These are phyloP conservation scores for Pyrus bretschneideri DNA, from an alignment of 306 rosid species.

Conservation along the genomic window DNA sequence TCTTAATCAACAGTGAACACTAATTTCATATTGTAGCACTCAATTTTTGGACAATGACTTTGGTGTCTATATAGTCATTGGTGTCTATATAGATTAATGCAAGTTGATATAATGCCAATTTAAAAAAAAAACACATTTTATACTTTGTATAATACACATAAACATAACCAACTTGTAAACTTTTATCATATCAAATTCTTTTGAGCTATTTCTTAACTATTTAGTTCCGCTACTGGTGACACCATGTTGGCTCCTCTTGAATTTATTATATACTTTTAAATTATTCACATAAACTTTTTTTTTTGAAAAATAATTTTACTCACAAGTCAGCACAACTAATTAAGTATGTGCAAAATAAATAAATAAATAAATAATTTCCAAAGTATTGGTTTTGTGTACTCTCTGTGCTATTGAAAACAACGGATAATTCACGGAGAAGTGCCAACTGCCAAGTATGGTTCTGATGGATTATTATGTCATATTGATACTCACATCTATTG, in stretches of 20 bases:
- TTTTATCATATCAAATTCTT: too few relatives aligned
- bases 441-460: not conserved
- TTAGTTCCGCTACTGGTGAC: too few relatives aligned
- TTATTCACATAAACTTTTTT: too few relatives aligned
- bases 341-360: too few relatives aligned
- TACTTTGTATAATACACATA: too few relatives aligned
- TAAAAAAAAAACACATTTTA: too few relatives aligned
- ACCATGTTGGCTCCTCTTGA: too few relatives aligned
- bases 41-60: constrained; percentile 10
- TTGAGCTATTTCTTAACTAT: too few relatives aligned
- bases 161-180: too few relatives aligned
- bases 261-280: too few relatives aligned
- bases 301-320: too few relatives aligned
- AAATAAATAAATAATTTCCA: not conserved
- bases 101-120: not conserved
- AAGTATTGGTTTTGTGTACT: not conserved
- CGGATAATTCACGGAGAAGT: not conserved
- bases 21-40: not conserved
- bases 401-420: not conserved
- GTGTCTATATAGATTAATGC: not conserved
- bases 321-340: too few relatives aligned
- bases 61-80: not conserved
- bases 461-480: not conserved
- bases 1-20: constrained; percentile 1
- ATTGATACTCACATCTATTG: not conserved